Evolutionary conservation across 2,329 filamentous ascomycete species (phyloP).

Genomic region (Emmonsiellopsis sp.): DNA sequence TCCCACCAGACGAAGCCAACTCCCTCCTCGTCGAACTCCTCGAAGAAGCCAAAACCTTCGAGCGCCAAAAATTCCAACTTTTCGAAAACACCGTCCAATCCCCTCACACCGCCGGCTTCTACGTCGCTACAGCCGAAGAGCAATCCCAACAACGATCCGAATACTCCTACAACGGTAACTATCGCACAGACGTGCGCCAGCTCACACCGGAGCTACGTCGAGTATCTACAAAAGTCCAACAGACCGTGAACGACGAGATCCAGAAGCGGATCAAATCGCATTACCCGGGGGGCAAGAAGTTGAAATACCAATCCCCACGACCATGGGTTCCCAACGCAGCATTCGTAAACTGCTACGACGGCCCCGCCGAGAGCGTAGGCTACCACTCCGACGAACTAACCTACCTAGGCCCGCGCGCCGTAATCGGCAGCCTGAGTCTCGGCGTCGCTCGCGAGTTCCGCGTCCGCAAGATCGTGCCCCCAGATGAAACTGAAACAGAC

Average conservation of each 20-base stretch:
- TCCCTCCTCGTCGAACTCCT: conserved; percentile 67
- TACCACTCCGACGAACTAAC: conserved; percentile 91
- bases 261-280: conserved; percentile 56
- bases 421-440: conserved; percentile 83
- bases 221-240: conserved; percentile 61
- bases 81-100: conserved; percentile 82
- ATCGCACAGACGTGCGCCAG: conserved; percentile 64
- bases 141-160: conserved; percentile 61
- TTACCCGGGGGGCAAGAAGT: conserved; percentile 62
- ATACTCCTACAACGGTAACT: conserved; percentile 77
- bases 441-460: conserved; percentile 92
- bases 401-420: conserved; percentile 77
- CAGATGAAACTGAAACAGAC: conserved; percentile 38
- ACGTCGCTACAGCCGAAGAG: conserved; percentile 66
- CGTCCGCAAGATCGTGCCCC: conserved; percentile 64
- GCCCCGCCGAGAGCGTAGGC: conserved; percentile 71
- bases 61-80: conserved; percentile 66
- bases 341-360: conserved; percentile 90
- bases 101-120: conserved; percentile 77
- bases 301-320: conserved; percentile 65
- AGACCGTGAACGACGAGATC: conserved; percentile 71
- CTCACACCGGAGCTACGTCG: conserved; percentile 65
- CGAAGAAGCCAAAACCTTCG: conserved; percentile 61
- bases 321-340: conserved; percentile 80
- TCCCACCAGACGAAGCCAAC: conserved; percentile 63